Evolutionary conservation across 2,329 filamentous ascomycete genomes (phyloP).

Genomic region (Penicillium sp.): DNA sequence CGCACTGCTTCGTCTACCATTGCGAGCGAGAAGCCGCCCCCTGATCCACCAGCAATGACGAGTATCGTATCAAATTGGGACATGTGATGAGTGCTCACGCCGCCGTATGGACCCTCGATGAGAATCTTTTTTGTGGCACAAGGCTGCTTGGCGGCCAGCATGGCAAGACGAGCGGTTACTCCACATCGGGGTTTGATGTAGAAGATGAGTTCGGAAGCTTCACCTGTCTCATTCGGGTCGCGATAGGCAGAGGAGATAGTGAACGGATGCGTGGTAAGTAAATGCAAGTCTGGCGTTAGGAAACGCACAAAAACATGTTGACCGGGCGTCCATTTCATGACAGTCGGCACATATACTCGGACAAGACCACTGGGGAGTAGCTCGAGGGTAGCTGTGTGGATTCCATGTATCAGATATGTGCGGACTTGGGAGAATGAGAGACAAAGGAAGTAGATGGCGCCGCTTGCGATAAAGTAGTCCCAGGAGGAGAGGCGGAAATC

Average conservation of each 20-base stretch:
- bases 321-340: slow-evolving; percentile 53
- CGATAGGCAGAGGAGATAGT: slow-evolving; percentile 56
- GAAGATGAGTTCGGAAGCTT: slow-evolving; percentile 52
- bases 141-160: slow-evolving; percentile 43
- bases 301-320: slow-evolving; percentile 62
- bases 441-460: slow-evolving; percentile 53
- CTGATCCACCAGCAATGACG: slow-evolving; percentile 60
- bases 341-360: slow-evolving; percentile 48
- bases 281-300: slow-evolving; percentile 43
- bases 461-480: slow-evolving; percentile 64
- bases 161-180: slow-evolving; percentile 52
- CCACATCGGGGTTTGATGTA: slow-evolving; percentile 56
- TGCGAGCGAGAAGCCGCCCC: slow-evolving; percentile 57
- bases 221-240: slow-evolving; percentile 19
- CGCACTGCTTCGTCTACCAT: slow-evolving; percentile 52
- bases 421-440: slow-evolving; percentile 50
- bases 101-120: slow-evolving; percentile 63
- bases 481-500: slow-evolving; percentile 57
- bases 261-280: slow-evolving; percentile 57
- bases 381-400: slow-evolving; percentile 49
- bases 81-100: slow-evolving; percentile 46
- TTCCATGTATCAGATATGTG: slow-evolving; percentile 54
- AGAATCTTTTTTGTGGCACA: slow-evolving; percentile 50
- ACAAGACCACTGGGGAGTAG: slow-evolving; percentile 48
- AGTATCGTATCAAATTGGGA: slow-evolving; percentile 50